Evolutionary conservation across 345 rosid genomes (phyloP), one percentile per base, ranked within the genome.

Genomic region (Eucalyptus curtisii): DNA sequence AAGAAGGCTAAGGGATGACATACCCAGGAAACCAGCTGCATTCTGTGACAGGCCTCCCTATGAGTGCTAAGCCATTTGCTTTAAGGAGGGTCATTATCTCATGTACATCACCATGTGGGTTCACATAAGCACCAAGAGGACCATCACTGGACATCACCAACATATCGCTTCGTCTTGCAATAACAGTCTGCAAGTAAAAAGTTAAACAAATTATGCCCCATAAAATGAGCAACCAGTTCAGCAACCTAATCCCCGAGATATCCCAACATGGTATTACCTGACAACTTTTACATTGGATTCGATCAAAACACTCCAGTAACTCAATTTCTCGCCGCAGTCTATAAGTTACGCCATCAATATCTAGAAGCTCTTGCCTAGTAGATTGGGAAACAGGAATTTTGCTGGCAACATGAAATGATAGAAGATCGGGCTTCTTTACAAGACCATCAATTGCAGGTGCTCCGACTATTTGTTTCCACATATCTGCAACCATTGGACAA

Each of bases 21-120:
- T 97, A 98, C 99, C 99, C 99, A 80, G 99, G 99, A 93, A 98
- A 98, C 99, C 99, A 98, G 91, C 99, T 97, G 94, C 94, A 97
- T 82, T 94, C 96, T 86, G 91, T 90, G 84, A 3, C 19, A 5
- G 99, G 88, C 53, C 71, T 90, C 89, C 95, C 94, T 2, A 9
- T 14, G 55, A 95, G 95, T 31, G 95, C 97, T 86, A 98, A 91
- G 90, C 96, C 97, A 88, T 91, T 95, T 89, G 95, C 94, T 94
- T 92, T 93, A 87, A 91, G 87, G 87, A 98, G 91, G 86, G 99
- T 98, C 96, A 97, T 91, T 91, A 95, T 90, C 93, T 97, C 99
- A 64, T 95, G 97, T 84, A 98, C 99, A 91, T 30, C 89, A 81
- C 99, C 99, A 85, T 90, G 13, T 37, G 94, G 89, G 88, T 97